phyloP scores from a whole-genome alignment of 805 yeast genomes.

The Teunomyces funiuensis region DNA sequence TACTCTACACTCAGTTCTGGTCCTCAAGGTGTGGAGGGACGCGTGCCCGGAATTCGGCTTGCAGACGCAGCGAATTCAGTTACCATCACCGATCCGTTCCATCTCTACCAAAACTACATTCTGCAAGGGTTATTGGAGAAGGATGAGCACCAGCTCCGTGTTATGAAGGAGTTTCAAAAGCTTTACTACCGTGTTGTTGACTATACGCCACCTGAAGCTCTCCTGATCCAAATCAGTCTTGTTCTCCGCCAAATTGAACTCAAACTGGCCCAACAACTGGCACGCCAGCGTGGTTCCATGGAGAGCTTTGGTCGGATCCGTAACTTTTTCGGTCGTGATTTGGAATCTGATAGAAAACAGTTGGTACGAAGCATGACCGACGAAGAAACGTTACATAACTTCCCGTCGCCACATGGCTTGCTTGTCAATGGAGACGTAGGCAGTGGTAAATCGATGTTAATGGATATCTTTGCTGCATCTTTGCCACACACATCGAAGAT shows the following conservation, averaged over 20 bases:
- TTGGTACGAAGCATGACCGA: slow-evolving; percentile 53
- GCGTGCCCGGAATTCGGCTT: slow-evolving; percentile 32
- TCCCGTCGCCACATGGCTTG: slow-evolving; percentile 65
- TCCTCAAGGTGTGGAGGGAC: slow-evolving; percentile 39
- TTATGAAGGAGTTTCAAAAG: slow-evolving; percentile 62
- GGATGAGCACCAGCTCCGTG: slow-evolving; percentile 62
- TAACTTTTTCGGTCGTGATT: slow-evolving; percentile 28
- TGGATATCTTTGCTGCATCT: slow-evolving; percentile 68
- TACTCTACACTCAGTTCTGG: slow-evolving; percentile 21
- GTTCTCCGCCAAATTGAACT: slow-evolving; percentile 34
- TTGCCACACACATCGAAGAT: slow-evolving; percentile 63
- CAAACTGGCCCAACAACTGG: slow-evolving; percentile 25
- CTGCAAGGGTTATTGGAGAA: slow-evolving; percentile 49
- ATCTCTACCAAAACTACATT: slow-evolving; percentile 54
- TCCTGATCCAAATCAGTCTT: slow-evolving; percentile 43
- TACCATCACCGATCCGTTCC: slow-evolving; percentile 62
- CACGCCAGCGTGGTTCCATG: slow-evolving; percentile 11
- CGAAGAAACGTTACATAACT: slow-evolving; percentile 56
- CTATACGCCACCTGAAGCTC: slow-evolving; percentile 55
- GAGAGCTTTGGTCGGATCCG: slow-evolving; percentile 16
- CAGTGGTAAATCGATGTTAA: slow-evolving; percentile 71
- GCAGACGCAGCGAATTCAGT: slow-evolving; percentile 33
- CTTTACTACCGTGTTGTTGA: slow-evolving; percentile 57
- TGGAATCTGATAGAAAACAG: slow-evolving; percentile 32
- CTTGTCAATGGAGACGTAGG: slow-evolving; percentile 68